Conservation (phyloP, 768 basidiomycete genomes). For the Boletus subcaerulescens region DNA sequence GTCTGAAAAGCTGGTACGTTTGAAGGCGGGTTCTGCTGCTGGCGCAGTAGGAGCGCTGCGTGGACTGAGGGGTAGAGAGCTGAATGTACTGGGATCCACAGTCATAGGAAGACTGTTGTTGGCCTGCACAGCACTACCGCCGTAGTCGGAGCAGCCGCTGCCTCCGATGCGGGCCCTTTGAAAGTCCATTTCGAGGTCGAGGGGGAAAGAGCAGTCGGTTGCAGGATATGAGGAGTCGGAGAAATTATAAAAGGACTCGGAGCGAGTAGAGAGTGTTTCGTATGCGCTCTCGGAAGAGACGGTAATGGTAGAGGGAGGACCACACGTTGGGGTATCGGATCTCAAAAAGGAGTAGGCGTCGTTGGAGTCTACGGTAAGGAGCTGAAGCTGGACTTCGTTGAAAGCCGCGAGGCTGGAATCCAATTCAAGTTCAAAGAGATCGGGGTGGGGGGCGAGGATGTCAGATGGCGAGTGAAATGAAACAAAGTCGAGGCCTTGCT, state of each 20-base stretch:
- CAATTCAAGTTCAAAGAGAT: constrained; percentile 81
- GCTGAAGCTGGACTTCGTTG: constrained; percentile 60
- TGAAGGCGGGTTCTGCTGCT: constrained; percentile 25
- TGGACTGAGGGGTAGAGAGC: constrained; percentile 54
- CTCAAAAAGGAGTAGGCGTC: constrained; percentile 64
- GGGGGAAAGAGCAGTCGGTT: constrained; percentile 53
- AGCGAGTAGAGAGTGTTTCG: constrained; percentile 64
- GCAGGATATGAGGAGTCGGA: constrained; percentile 50
- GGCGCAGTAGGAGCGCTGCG: constrained; percentile 45
- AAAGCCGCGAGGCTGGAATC: constrained; percentile 67
- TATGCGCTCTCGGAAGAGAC: constrained; percentile 75
- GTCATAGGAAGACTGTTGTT: constrained; percentile 39
- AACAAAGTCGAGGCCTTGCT: constrained; percentile 59
- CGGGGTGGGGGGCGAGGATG: constrained; percentile 73
- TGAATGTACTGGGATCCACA: constrained; percentile 59
- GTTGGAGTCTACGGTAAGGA: constrained; percentile 61
- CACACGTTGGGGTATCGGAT: constrained; percentile 60
- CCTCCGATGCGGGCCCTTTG: constrained; percentile 54
- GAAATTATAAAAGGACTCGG: constrained; percentile 70
- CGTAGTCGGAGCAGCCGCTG: constrained; percentile 50
- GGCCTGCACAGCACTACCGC: constrained; percentile 36
- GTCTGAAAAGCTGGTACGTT: constrained; percentile 63
- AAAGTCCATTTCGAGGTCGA: constrained; percentile 76
- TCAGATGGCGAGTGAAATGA: constrained; percentile 68
- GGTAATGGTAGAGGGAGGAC: constrained; percentile 76